A percentile compares a stretch with the other conserved stretches of the same genome.
phyloP scores from a whole-genome alignment of 2,329 filamentous ascomycete genomes.

The Sporothrix euskadiensis region DNA sequence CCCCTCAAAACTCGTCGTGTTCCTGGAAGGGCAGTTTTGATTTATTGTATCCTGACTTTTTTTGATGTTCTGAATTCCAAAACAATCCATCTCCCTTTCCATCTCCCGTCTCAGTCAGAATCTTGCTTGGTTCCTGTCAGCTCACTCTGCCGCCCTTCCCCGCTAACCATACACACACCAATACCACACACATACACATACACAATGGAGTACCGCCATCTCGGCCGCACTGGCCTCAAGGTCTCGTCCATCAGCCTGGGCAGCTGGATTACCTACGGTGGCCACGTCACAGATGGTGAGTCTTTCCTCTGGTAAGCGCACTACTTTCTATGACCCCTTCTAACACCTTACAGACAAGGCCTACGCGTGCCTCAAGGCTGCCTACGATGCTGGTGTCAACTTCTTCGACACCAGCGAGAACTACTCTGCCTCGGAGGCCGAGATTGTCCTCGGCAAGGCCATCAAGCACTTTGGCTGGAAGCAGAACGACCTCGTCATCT shows the following conservation, averaged over 20 bases:
- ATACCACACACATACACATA: not conserved
- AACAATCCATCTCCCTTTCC: not conserved
- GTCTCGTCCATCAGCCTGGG: slow-evolving; percentile 73
- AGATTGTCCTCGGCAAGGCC: slow-evolving; percentile 54
- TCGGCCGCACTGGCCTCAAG: slow-evolving; percentile 70
- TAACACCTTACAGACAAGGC: slow-evolving; percentile 19
- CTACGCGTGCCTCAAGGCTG: slow-evolving; percentile 63
- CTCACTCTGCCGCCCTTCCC: not conserved
- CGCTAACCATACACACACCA: not conserved
- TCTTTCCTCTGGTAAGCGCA: not conserved
- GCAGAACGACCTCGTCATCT: slow-evolving; percentile 56
- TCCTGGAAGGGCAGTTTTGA: not conserved
- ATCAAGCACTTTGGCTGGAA: slow-evolving; percentile 56
- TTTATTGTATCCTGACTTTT: not conserved
- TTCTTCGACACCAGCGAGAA: slow-evolving; percentile 66
- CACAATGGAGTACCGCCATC: slow-evolving; percentile 68
- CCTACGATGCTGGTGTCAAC: slow-evolving; percentile 62
- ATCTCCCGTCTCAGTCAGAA: not conserved
- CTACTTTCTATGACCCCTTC: not conserved
- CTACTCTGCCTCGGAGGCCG: slow-evolving; percentile 52
- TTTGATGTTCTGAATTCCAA: not conserved
- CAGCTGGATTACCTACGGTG: slow-evolving; percentile 73
- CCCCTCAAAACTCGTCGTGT: slow-evolving; percentile 3
- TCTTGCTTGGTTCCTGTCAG: not conserved
- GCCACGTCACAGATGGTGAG: slow-evolving; percentile 67